Percentiles rank a stretch among this genome's conserved stretches.
phyloP scores from a whole-genome alignment of 345 rosid species.

The Psidium guajava region DNA sequence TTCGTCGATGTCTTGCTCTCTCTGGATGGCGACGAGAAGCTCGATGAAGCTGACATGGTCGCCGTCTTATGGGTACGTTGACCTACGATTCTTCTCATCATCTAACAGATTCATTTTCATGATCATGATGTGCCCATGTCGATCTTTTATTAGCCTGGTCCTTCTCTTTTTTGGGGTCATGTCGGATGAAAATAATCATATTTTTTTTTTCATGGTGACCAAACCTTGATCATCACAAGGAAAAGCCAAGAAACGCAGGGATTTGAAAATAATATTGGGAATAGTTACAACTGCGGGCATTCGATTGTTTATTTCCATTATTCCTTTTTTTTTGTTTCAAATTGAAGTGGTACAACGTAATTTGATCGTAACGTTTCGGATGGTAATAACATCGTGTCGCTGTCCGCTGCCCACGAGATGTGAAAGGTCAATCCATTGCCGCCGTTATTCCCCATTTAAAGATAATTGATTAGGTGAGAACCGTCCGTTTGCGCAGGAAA shows the following conservation, averaged over 20 bases:
- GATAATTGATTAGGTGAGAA: not conserved
- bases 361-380: not conserved
- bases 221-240: not conserved
- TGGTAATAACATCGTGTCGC: not conserved
- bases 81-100: not conserved
- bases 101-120: not conserved
- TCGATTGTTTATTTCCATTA: not conserved
- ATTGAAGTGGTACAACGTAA: not conserved
- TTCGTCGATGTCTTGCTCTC: slow-evolving; percentile 81
- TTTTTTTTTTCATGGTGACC: not conserved
- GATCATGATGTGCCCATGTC: not conserved
- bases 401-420: not conserved
- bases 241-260: not conserved
- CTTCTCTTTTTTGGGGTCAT: not conserved
- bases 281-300: not conserved
- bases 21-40: slow-evolving; percentile 61
- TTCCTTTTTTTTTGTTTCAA: not conserved
- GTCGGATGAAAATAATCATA: not conserved
- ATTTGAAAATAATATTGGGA: not conserved
- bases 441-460: not conserved
- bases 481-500: slow-evolving; percentile 33
- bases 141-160: not conserved
- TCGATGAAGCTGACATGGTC: slow-evolving; percentile 71
- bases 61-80: slow-evolving; percentile 75
- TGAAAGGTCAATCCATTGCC: not conserved